phyloP scores from a whole-genome alignment of 805 yeast genomes.

The Metschnikowia reukaufii region DNA sequence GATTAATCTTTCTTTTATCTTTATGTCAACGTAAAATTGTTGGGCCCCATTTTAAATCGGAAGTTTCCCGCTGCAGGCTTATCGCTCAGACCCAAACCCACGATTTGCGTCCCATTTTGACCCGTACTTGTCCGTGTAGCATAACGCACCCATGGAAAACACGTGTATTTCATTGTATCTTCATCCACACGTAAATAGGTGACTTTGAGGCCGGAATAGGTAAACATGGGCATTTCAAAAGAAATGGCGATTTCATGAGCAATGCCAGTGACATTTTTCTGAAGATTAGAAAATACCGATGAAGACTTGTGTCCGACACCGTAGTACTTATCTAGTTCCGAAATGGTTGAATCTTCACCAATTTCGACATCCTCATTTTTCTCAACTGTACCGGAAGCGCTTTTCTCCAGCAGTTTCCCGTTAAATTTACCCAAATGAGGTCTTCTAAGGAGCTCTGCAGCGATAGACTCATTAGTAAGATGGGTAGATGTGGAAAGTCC shows the following conservation, averaged over 20 bases:
- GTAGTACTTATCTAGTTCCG: slow-evolving; percentile 27
- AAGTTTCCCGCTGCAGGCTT: slow-evolving; percentile 7
- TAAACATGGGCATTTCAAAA: slow-evolving; percentile 45
- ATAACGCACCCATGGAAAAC: slow-evolving; percentile 80
- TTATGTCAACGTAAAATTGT: slow-evolving; percentile 10
- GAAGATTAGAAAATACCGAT: slow-evolving; percentile 25
- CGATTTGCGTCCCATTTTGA: background rate
- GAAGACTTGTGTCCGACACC: slow-evolving; percentile 39
- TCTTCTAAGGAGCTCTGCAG: background rate
- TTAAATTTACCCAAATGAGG: background rate
- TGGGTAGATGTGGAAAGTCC: slow-evolving; percentile 4
- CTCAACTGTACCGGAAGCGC: background rate
- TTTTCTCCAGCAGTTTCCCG: background rate
- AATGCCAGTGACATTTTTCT: slow-evolving; percentile 16
- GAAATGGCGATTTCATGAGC: slow-evolving; percentile 22
- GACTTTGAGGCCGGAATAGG: slow-evolving; percentile 66
- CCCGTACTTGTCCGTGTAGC: slow-evolving; percentile 25
- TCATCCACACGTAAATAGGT: slow-evolving; percentile 69
- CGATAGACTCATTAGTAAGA: slow-evolving; percentile 4
- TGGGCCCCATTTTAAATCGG: slow-evolving; percentile 20
- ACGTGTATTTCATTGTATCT: slow-evolving; percentile 56
- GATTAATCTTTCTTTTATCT: background rate
- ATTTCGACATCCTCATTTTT: background rate
- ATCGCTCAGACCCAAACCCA: background rate
- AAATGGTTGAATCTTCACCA: slow-evolving; percentile 8